Base-by-base conservation (phyloP, 2,329 filamentous ascomycete genomes). In the Ilyonectria destructans region DNA sequence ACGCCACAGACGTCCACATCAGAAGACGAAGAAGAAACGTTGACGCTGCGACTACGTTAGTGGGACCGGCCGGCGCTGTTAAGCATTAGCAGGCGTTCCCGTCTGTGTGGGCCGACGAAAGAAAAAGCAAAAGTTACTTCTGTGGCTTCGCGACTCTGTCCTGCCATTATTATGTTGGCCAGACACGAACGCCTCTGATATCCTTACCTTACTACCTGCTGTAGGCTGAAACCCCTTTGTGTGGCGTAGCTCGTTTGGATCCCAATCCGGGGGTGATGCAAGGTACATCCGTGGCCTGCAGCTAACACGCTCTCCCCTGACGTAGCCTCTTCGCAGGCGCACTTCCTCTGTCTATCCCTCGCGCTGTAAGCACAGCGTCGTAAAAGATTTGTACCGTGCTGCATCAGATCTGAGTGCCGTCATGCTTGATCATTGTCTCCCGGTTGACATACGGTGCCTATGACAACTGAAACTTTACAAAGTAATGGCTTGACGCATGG, bases 1-100 rank as follows among this genome's bases (percentile, higher is more conserved):
- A 58, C 71, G 72, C 72, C 73, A 74, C 73, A 71, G 57, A 65
- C 49, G 65, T 68, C 54, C 59, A 54, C 68, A 49, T 62, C 66
- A 68, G 40, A 57, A 43, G n/a, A 23, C 31, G 48, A 45, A 55
- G 40, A 15, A 62, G 45, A 55, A 59, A 59, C 48, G 62, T 58
- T 55, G 56, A 37, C 48, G 62, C 54, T 55, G 56, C 29, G 63
- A 35, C 48, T 65, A 52, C 49, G n/a, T 55, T 45, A 57, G 63
- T 54, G 63, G 57, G 37, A 54, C 51, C 57, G 19, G 48, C 23
- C 29, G 40, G 40, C 62, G 54, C 37, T 19, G 29, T 10, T 12
- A 35, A 35, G 33, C n/a, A 19, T 26, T 19, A 6, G 26, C 26
- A 26, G 26, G 26, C 26, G 26, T 26, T 26, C 26, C 26, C 26